Evolutionary conservation across 495 filamentous ascomycete species (phyloP).

Genomic region (Hypoxylon crocopeplum): DNA sequence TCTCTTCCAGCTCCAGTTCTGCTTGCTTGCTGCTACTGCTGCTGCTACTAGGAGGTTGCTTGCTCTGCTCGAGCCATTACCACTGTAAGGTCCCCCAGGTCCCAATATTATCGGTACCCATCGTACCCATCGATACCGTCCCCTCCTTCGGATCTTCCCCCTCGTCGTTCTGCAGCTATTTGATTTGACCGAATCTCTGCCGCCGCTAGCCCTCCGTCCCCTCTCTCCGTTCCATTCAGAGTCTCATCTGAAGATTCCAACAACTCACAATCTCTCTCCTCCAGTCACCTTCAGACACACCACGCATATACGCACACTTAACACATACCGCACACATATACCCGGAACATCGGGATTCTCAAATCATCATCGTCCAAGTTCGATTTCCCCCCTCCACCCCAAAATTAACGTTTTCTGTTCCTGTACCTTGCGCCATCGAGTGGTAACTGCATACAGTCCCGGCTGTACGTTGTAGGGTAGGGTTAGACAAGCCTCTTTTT

Average conservation of each 20-base stretch:
- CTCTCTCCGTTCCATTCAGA: constrained; percentile 7
- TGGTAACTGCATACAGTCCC: constrained; percentile 20
- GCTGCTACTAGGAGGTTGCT: no score
- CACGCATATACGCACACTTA: constrained; percentile 12
- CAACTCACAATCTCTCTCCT: constrained; percentile 29
- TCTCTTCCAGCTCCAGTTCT: neutral
- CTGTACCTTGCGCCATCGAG: constrained; percentile 34
- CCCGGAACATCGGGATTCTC: constrained; percentile 27
- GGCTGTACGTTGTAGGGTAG: constrained; percentile 23
- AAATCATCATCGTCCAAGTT: constrained; percentile 33
- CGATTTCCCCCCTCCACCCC: constrained; percentile 16
- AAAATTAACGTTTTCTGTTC: constrained; percentile 20
- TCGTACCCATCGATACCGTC: neutral
- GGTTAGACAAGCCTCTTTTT: constrained; percentile 29
- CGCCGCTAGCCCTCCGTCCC: constrained; percentile 24
- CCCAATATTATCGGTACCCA: constrained; percentile 5
- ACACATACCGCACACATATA: constrained; percentile 16
- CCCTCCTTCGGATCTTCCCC: constrained; percentile 13
- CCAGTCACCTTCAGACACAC: constrained; percentile 37
- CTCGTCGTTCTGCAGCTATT: constrained; percentile 29
- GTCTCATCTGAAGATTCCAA: constrained; percentile 18
- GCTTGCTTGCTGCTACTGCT: neutral
- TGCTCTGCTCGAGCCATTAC: no score
- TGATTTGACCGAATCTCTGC: constrained; percentile 39
- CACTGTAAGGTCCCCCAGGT: neutral